phyloP scores from a whole-genome alignment of 805 yeast species.

The Candida coquimbonensis region DNA sequence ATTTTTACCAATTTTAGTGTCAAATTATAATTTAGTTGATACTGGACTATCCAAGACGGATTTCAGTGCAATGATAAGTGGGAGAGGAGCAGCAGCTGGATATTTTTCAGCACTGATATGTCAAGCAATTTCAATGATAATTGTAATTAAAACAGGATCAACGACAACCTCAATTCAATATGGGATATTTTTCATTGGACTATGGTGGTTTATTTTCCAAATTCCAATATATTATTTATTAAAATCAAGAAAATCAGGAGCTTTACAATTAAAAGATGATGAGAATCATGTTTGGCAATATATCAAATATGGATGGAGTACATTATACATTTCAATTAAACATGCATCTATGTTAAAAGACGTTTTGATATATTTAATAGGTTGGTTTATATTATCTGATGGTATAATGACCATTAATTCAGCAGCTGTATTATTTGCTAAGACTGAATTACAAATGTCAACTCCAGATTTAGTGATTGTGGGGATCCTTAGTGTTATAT shows the following conservation, averaged over 20 bases:
- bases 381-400: slow-evolving; percentile 75
- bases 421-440: slow-evolving; percentile 71
- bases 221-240: slow-evolving; percentile 48
- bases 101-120: slow-evolving; percentile 63
- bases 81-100: slow-evolving; percentile 66
- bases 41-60: slow-evolving; percentile 23
- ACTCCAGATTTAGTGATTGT: slow-evolving; percentile 58
- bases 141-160: slow-evolving; percentile 36
- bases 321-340: slow-evolving; percentile 46
- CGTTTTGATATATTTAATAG: slow-evolving; percentile 56
- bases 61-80: slow-evolving; percentile 48
- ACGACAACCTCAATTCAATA: slow-evolving; percentile 40
- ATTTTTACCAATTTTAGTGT: slow-evolving; percentile 54
- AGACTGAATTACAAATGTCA: slow-evolving; percentile 60
- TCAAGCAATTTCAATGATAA: slow-evolving; percentile 50
- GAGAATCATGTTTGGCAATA: slow-evolving; percentile 25
- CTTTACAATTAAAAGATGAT: slow-evolving; percentile 20
- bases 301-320: slow-evolving; percentile 54
- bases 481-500: slow-evolving; percentile 58
- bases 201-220: slow-evolving; percentile 75
- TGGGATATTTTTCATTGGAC: slow-evolving; percentile 58
- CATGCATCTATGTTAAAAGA: slow-evolving; percentile 57
- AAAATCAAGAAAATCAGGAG: slow-evolving; percentile 37
- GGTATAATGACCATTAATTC: slow-evolving; percentile 73
- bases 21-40: slow-evolving; percentile 25